A percentile compares a stretch with the other conserved stretches of the same genome.
phyloP scores from a whole-genome alignment of 1,139 yeast species.

The Suzukiozyma palmioleophila region DNA sequence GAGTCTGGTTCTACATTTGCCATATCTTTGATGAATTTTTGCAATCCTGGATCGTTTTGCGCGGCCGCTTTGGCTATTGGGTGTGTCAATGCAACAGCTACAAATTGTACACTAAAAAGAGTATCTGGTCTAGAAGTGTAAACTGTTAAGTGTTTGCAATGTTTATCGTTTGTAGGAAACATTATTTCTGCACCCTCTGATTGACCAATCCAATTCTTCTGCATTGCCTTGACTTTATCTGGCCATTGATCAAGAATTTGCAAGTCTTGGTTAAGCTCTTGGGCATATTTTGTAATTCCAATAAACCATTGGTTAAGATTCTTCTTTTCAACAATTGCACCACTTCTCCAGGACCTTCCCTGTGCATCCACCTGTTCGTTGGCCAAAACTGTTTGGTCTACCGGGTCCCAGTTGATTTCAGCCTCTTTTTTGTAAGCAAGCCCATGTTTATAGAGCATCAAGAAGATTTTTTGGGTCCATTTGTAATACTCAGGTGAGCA shows the following conservation, averaged over 20 bases:
- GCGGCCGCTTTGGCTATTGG: constrained; percentile 46
- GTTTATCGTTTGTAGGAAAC: constrained; percentile 29
- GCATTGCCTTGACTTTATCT: constrained; percentile 82
- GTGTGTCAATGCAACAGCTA: constrained; percentile 75
- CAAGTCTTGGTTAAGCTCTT: constrained; percentile 60
- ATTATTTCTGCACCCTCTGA: constrained; percentile 73
- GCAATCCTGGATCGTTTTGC: constrained; percentile 33
- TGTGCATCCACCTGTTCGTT: constrained; percentile 92
- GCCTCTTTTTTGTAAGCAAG: constrained; percentile 83
- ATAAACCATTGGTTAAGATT: constrained; percentile 88
- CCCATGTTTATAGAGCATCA: constrained; percentile 67
- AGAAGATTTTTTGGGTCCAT: constrained; percentile 86
- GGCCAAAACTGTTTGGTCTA: constrained; percentile 89
- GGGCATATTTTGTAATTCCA: constrained; percentile 79
- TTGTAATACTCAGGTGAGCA: constrained; percentile 84
- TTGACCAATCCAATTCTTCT: constrained; percentile 88
- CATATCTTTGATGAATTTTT: constrained; percentile 38
- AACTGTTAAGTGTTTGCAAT: constrained; percentile 34
- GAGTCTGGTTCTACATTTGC: constrained; percentile 42
- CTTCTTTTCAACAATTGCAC: constrained; percentile 84
- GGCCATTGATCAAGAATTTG: constrained; percentile 73
- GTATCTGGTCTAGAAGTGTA: constrained; percentile 94
- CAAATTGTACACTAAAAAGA: constrained; percentile 70
- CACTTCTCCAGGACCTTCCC: constrained; percentile 95
- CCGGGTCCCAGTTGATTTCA: constrained; percentile 96